A percentile compares a stretch with the other conserved stretches of the same genome.
Evolutionary conservation across 2,329 filamentous ascomycete species (phyloP).

Genomic region (Talaromyces sp.): DNA sequence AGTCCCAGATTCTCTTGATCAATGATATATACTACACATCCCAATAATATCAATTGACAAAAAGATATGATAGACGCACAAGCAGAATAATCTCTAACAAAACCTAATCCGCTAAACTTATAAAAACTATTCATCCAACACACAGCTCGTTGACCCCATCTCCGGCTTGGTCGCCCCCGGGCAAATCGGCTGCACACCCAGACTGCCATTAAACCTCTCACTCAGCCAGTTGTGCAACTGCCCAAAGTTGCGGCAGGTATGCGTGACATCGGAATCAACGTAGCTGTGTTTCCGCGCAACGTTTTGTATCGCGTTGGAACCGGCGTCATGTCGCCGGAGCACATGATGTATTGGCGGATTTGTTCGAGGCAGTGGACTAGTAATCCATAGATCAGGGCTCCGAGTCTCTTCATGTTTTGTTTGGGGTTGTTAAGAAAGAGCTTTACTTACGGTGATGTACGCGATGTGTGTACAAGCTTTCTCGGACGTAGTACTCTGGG

Average conservation of each 20-base stretch:
- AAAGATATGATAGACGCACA: too few species aligned
- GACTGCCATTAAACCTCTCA: conserved; percentile 1
- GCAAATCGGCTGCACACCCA: neutral
- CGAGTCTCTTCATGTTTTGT: neutral
- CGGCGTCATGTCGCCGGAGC: neutral
- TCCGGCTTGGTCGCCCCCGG: conserved; percentile 1
- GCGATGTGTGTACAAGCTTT: neutral
- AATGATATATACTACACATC: too few species aligned
- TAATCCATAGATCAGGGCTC: neutral
- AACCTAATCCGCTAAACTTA: too few species aligned
- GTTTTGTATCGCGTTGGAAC: neutral
- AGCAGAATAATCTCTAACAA: too few species aligned
- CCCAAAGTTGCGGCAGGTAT: neutral
- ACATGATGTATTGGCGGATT: conserved; percentile 3
- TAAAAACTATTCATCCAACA: neutral
- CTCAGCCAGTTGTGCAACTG: neutral
- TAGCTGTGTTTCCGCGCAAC: neutral
- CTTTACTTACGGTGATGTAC: neutral
- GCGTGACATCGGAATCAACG: conserved; percentile 3
- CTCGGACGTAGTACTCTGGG: neutral
- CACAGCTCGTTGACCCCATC: neutral
- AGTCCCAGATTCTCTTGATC: too few species aligned
- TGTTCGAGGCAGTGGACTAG: conserved; percentile 3
- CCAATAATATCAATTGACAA: too few species aligned
- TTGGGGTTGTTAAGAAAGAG: neutral